These are phyloP conservation scores for Ganoderma meredithae DNA, from an alignment of 1,284 basidiomycete genomes.

Conservation along the genomic window DNA sequence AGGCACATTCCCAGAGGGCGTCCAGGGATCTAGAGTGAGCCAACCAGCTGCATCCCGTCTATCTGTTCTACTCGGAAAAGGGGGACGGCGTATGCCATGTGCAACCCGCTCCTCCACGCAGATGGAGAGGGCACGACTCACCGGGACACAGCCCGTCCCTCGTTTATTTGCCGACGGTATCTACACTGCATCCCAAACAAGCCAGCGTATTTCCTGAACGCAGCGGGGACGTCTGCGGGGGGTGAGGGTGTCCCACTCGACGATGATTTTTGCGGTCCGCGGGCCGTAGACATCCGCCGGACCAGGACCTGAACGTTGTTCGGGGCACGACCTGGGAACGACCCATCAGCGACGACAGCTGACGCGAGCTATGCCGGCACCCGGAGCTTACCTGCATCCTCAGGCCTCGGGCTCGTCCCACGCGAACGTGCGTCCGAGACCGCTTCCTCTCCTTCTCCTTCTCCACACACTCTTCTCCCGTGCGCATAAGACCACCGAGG, in stretches of 20 bases:
- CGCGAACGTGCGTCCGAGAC: background rate
- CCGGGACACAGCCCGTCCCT: background rate
- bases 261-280: background rate
- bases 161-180: background rate
- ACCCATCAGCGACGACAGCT: background rate
- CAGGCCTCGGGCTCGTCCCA: background rate
- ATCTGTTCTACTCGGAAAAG: too few species aligned
- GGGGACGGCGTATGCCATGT: background rate
- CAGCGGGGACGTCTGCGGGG: background rate
- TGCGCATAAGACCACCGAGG: background rate
- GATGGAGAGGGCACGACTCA: background rate
- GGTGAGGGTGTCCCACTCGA: too few species aligned
- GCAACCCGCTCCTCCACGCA: background rate
- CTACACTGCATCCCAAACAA: background rate
- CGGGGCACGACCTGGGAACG: background rate
- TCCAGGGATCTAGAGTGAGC: background rate
- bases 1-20: slow-evolving; percentile 3
- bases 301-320: too few species aligned
- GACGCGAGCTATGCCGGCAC: slow-evolving; percentile 1
- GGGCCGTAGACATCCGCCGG: background rate
- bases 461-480: background rate
- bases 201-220: background rate
- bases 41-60: background rate
- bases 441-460: background rate
- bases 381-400: background rate